Conservation (phyloP, 306 rosid species). For the Macrotyloma uniflorum region DNA sequence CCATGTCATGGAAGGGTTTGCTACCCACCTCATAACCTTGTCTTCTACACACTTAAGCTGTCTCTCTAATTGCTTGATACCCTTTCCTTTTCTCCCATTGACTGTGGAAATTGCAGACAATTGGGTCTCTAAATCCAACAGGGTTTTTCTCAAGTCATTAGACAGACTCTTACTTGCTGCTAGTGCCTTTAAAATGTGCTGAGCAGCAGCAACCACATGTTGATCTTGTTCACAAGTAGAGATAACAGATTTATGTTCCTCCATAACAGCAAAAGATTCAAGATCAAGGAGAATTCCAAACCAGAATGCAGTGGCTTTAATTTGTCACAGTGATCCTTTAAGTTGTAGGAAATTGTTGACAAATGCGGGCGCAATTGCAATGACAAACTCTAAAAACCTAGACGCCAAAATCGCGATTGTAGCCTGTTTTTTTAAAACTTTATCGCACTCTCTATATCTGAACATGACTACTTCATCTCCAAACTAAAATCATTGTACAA, state of each 20-base stretch:
- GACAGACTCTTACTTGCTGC: constrained; percentile 46
- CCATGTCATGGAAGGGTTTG: constrained; percentile 46
- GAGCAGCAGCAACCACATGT: constrained; percentile 63
- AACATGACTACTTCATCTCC: constrained; percentile 14
- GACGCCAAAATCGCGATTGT: too few species aligned
- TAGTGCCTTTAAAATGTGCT: constrained; percentile 61
- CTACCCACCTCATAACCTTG: constrained; percentile 52
- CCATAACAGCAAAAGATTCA: constrained; percentile 47
- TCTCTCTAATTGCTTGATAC: constrained; percentile 45
- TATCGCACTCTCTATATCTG: not conserved
- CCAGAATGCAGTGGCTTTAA: not conserved
- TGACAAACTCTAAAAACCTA: too few species aligned
- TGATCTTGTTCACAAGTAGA: constrained; percentile 52
- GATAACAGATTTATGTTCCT: constrained; percentile 41
- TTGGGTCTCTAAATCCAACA: constrained; percentile 57
- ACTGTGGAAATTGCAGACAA: constrained; percentile 53
- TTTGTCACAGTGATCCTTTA: too few species aligned
- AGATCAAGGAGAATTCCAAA: not conserved
- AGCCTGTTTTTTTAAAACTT: too few species aligned
- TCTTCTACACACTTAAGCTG: constrained; percentile 48
- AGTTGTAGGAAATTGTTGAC: too few species aligned
- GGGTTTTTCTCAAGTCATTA: constrained; percentile 57
- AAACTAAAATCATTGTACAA: not conserved
- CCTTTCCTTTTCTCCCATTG: constrained; percentile 34
- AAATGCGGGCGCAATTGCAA: too few species aligned